These are phyloP conservation scores for Mariannaea sp. DNA, from an alignment of 2,329 filamentous ascomycete species.

Conservation along the genomic window DNA sequence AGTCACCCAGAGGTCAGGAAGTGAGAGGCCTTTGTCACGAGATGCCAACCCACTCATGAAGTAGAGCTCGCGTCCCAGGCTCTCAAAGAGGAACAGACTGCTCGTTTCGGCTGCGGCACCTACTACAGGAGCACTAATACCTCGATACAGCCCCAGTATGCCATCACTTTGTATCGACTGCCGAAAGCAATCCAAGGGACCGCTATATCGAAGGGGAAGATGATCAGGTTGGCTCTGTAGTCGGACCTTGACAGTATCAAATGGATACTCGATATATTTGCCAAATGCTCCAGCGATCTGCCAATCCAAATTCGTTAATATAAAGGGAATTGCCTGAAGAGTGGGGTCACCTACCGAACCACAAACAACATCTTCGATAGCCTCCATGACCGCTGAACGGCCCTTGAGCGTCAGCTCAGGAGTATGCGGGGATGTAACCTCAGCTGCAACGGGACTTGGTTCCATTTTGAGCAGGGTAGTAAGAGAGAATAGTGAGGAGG, in stretches of 20 bases:
- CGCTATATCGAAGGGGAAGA: slow-evolving; percentile 78
- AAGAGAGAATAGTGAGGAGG: background rate
- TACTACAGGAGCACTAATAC: slow-evolving; percentile 87
- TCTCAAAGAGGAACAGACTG: slow-evolving; percentile 90
- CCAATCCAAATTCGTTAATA: slow-evolving; percentile 15
- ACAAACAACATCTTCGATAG: slow-evolving; percentile 83
- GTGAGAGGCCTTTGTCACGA: slow-evolving; percentile 66
- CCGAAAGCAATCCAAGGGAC: slow-evolving; percentile 90
- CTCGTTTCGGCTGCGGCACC: slow-evolving; percentile 93
- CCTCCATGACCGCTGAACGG: slow-evolving; percentile 61
- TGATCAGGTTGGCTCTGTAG: slow-evolving; percentile 93
- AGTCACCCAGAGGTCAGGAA: slow-evolving; percentile 76
- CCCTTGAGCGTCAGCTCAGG: slow-evolving; percentile 39
- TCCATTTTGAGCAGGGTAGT: slow-evolving; percentile 38
- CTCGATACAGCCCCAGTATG: slow-evolving; percentile 82
- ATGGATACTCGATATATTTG: slow-evolving; percentile 97
- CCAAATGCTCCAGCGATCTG: slow-evolving; percentile 83
- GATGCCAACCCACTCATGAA: slow-evolving; percentile 57
- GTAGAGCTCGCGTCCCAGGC: slow-evolving; percentile 69
- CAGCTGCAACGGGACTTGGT: slow-evolving; percentile 39
- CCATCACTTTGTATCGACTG: slow-evolving; percentile 83
- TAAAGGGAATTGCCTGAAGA: background rate
- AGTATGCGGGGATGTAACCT: slow-evolving; percentile 29
- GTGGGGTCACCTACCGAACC: slow-evolving; percentile 69
- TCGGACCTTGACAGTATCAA: slow-evolving; percentile 97